Conservation (phyloP, 495 filamentous ascomycete genomes). For the Bacidia rubella region DNA sequence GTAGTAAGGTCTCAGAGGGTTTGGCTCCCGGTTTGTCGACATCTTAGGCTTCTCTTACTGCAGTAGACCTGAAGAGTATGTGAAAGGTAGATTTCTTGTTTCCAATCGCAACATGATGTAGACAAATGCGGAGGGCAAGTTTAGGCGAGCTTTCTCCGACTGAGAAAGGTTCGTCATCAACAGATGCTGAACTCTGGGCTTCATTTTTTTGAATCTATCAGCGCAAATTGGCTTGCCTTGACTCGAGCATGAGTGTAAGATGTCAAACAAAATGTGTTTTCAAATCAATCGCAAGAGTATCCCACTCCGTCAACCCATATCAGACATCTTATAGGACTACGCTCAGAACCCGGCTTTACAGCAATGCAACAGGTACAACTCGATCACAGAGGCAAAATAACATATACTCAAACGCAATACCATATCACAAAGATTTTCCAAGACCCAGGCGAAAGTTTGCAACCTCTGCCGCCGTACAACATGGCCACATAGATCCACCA, state of each 20-base stretch:
- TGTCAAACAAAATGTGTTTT: neutral
- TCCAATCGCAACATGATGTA: neutral
- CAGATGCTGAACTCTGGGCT: too few relatives aligned
- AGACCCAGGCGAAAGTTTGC: slow-evolving; percentile 48
- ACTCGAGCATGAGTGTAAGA: neutral
- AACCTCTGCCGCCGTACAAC: slow-evolving; percentile 40
- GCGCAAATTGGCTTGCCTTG: neutral
- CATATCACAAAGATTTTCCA: slow-evolving; percentile 2
- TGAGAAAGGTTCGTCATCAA: neutral
- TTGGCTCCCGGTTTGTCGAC: slow-evolving; percentile 45
- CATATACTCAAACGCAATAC: neutral
- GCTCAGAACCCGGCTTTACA: neutral
- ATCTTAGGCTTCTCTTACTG: slow-evolving; percentile 10
- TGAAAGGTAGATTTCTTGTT: neutral
- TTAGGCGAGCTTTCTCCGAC: slow-evolving; percentile 1
- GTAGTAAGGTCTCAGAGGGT: slow-evolving; percentile 92
- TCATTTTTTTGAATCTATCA: neutral
- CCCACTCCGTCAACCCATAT: neutral
- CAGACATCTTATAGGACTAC: neutral
- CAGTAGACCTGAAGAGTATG: neutral
- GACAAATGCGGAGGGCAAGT: slow-evolving; percentile 1
- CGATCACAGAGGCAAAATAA: neutral
- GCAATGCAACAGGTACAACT: neutral
- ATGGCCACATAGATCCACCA: slow-evolving; percentile 72
- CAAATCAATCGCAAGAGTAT: neutral